Base-by-base conservation (phyloP, 192 early-diverging fungal genomes). In the Coemansia pectinata region DNA sequence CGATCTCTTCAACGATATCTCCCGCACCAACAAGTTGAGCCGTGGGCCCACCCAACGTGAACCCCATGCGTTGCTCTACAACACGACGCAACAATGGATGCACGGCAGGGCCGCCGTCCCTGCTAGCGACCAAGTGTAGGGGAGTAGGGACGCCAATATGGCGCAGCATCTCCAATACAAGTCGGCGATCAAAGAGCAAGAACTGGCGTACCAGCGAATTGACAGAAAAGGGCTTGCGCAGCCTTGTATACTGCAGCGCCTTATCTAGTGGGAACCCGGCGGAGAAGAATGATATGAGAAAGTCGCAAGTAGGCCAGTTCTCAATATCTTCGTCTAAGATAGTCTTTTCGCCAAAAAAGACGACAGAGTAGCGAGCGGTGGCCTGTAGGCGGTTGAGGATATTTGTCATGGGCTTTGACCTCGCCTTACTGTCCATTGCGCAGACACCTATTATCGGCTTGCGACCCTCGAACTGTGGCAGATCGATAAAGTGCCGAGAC, bases 241-340 rank as follows among this genome's bases (percentile, higher is more conserved):
- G 85, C 40, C 91, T 84, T 15, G 92, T 89, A 69, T 99, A 99
- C 59, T 90, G 81, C 47, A 95, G 92, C 0, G 97, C 96, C 84
- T 99, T 99, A 36, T 91, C 87, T 15, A 99, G 81, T 6, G 97
- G 97, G 69, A 99, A 99, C 9, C 94, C 96, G 19, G 71, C 74
- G 9, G 96, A 97, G 82, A 97, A 99, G 85, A 99, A 99, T 14
- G 94, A 93, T 29, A 99, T 95, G 60, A 99, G 88, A 76, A 97
- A 95, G 80, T 99, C 95, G 84, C 95, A 97, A 1, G 84, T 78
- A 6, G 97, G 97, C 97, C 97, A 97, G 63, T 89, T 86, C 41
- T 91, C 88, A 8, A 96, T 88, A 58, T 86, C 88, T 88, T 99
- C 97, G 72, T 99, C 94, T 0, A 97, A 83, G 65, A 99, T 95